A percentile compares a stretch with the other conserved stretches of the same genome.
These are phyloP conservation scores for Kwoniella dendrophila DNA, from an alignment of 768 basidiomycete genomes.

Conservation along the genomic window DNA sequence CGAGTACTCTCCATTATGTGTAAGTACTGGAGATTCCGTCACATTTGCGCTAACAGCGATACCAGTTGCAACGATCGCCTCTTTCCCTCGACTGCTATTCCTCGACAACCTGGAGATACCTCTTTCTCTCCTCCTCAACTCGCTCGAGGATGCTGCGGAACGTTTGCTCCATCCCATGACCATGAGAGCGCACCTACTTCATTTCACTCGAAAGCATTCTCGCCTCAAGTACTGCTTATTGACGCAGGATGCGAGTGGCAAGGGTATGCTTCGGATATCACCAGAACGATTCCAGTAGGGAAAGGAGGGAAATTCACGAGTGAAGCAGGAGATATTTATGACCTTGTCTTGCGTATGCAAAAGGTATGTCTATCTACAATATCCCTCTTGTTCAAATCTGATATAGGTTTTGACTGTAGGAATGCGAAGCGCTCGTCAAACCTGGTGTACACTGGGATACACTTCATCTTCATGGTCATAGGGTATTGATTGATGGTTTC, in stretches of 20 bases:
- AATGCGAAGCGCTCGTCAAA: slow-evolving; percentile 68
- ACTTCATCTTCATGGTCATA: slow-evolving; percentile 81
- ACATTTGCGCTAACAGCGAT: neutral
- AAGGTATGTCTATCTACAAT: slow-evolving; percentile 59
- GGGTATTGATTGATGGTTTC: slow-evolving; percentile 77
- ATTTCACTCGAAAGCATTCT: slow-evolving; percentile 62
- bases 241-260: slow-evolving; percentile 95
- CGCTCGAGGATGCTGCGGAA: slow-evolving; percentile 50
- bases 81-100: slow-evolving; percentile 44
- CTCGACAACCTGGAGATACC: slow-evolving; percentile 37
- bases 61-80: slow-evolving; percentile 77
- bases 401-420: slow-evolving; percentile 56
- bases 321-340: slow-evolving; percentile 79
- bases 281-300: slow-evolving; percentile 65
- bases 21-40: slow-evolving; percentile 25
- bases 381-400: neutral
- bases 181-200: slow-evolving; percentile 38
- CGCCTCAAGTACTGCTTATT: slow-evolving; percentile 71
- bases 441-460: slow-evolving; percentile 89
- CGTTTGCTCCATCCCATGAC: slow-evolving; percentile 35
- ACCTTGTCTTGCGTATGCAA: slow-evolving; percentile 89
- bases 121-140: slow-evolving; percentile 35
- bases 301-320: slow-evolving; percentile 86
- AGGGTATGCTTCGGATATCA: slow-evolving; percentile 67
- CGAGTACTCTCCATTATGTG: slow-evolving; percentile 84